Conservation (phyloP, 768 basidiomycete species). For the Amanita exitialis region DNA sequence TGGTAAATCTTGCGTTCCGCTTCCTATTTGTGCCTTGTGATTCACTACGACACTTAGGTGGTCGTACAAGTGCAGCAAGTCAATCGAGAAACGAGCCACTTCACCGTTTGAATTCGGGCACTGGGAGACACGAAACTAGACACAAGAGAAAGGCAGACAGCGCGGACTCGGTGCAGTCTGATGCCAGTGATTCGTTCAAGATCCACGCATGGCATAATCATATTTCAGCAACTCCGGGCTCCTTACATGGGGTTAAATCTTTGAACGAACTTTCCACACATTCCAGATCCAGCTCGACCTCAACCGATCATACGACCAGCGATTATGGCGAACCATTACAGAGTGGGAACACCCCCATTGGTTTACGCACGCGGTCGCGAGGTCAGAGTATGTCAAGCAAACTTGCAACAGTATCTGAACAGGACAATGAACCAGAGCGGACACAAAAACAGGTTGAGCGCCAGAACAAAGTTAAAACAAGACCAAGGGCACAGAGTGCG, state of each 20-base stretch:
- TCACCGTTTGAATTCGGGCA: neutral
- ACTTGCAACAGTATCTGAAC: neutral
- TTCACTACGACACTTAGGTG: neutral
- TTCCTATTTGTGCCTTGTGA: neutral
- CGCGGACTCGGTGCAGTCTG: neutral
- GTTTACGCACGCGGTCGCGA: neutral
- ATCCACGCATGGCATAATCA: neutral
- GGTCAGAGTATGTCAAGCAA: neutral
- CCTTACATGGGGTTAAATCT: neutral
- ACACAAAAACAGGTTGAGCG: neutral
- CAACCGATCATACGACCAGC: constrained; percentile 1
- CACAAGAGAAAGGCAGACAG: neutral
- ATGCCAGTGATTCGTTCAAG: neutral
- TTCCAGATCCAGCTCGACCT: constrained; percentile 1
- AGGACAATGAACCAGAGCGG: neutral
- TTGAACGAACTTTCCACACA: neutral
- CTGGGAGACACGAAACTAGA: neutral
- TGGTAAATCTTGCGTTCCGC: constrained; percentile 4
- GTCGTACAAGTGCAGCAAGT: neutral
- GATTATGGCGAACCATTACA: constrained; percentile 2
- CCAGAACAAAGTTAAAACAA: neutral
- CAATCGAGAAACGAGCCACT: neutral
- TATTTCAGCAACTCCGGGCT: neutral
- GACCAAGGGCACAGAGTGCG: constrained; percentile 3
- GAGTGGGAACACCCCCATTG: neutral